phyloP scores from a whole-genome alignment of 1,139 yeast genomes.

The Schizosaccharomyces versatilis region DNA sequence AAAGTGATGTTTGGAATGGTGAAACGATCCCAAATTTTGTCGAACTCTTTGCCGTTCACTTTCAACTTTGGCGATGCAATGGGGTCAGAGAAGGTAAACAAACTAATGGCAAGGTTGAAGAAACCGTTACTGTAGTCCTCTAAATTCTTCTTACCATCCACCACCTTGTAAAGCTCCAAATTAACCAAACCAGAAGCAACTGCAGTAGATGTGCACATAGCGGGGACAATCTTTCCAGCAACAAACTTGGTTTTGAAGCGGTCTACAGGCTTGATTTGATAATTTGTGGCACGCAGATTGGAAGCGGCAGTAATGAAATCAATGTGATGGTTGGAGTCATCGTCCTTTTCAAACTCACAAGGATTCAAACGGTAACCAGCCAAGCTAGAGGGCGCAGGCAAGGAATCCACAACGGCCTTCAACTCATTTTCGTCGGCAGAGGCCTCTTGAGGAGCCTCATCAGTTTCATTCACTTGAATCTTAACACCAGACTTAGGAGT shows the following conservation, averaged over 20 bases:
- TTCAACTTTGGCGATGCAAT: conserved; percentile 61
- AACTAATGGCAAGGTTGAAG: conserved; percentile 80
- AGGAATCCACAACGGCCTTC: conserved; percentile 40
- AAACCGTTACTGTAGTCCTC: conserved; percentile 90
- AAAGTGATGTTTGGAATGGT: conserved; percentile 66
- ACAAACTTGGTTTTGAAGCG: conserved; percentile 55
- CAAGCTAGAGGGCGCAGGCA: conserved; percentile 74
- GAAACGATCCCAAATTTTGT: conserved; percentile 88
- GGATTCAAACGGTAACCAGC: conserved; percentile 74
- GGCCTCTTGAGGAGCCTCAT: conserved; percentile 57
- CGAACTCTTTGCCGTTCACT: conserved; percentile 61
- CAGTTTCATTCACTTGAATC: conserved; percentile 75
- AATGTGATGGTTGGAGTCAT: conserved; percentile 86
- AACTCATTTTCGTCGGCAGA: conserved; percentile 30
- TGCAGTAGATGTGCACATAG: conserved; percentile 96
- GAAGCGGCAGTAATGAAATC: conserved; percentile 95
- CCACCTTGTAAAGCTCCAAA: conserved; percentile 76
- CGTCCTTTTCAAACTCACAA: conserved; percentile 92
- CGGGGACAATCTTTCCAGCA: conserved; percentile 40
- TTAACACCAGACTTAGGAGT: conserved; percentile 52
- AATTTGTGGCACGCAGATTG: conserved; percentile 82
- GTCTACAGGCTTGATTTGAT: conserved; percentile 53
- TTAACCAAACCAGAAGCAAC: conserved; percentile 87
- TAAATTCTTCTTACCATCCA: conserved; percentile 40
- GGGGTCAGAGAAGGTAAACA: conserved; percentile 93